Conservation (phyloP, 768 basidiomycete species). For the Boletus huronensis region DNA sequence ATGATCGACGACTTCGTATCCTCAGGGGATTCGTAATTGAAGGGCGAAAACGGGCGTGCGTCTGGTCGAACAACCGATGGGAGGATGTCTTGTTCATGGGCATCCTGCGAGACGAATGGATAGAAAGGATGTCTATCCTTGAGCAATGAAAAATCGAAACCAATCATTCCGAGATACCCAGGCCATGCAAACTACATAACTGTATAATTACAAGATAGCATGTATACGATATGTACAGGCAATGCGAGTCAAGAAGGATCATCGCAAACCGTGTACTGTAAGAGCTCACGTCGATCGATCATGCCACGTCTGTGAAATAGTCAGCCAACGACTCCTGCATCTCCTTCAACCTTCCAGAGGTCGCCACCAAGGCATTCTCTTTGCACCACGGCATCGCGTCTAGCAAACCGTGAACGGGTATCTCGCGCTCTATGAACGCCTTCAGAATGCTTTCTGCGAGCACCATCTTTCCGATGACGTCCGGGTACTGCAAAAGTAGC, state of each 20-base stretch:
- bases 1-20: not conserved
- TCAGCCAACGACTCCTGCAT: slow-evolving; percentile 45
- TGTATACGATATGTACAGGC: slow-evolving; percentile 10
- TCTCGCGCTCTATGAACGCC: slow-evolving; percentile 43
- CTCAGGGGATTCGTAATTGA: slow-evolving; percentile 40
- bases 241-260: not conserved
- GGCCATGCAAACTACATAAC: not conserved
- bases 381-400: slow-evolving; percentile 46
- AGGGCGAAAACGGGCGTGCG: slow-evolving; percentile 34
- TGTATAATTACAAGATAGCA: slow-evolving; percentile 7
- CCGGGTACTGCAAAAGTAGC: slow-evolving; percentile 40
- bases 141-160: slow-evolving; percentile 11
- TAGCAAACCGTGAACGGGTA: slow-evolving; percentile 37
- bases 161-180: slow-evolving; percentile 7
- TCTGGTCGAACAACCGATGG: slow-evolving; percentile 37
- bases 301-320: slow-evolving; percentile 43
- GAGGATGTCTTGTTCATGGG: slow-evolving; percentile 39
- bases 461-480: slow-evolving; percentile 44
- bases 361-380: slow-evolving; percentile 40
- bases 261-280: not conserved
- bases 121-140: slow-evolving; percentile 17
- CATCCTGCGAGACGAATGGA: slow-evolving; percentile 40
- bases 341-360: slow-evolving; percentile 43
- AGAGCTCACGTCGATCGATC: not conserved
- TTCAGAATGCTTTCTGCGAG: slow-evolving; percentile 46